Base-by-base conservation (phyloP, 1,284 basidiomycete species). In the Fereydounia khargensis region DNA sequence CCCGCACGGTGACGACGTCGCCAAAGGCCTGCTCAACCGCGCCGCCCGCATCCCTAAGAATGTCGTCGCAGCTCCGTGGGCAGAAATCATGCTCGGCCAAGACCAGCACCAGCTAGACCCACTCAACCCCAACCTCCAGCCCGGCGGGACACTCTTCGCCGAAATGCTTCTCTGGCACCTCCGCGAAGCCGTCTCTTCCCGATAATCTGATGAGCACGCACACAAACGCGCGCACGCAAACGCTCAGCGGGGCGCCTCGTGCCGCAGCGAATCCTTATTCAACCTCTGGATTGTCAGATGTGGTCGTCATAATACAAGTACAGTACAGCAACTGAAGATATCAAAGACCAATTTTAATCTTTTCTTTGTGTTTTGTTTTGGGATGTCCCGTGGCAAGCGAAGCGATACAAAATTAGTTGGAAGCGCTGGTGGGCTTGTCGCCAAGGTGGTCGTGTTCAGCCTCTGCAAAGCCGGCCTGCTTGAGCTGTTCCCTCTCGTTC, bases 41-140 rank as follows among this genome's bases (percentile, higher is more conserved):
- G 39, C 46, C 3, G 54, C 62, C 6, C 32, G 63, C 5, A 39
- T 68, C 40, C 58, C 65, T 0, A 21, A 20, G 0, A 43, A 50
- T 10, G 59, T 68, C 0, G 47, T 48, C 1, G 52, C 42, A 3
- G 14, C 52, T 7, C 39, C 36, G 32, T 56, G 55, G 20, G 58
- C 58, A n/a, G 49, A 66, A 19, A 40, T 73, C 16, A 20, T 67
- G 14, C 47, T 73, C 35, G 70, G 70, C 10, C 64, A 67, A 41
- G 58, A 65, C 23, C 40, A 53, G 24, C 39, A 51, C n/a, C 47
- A 54, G 23, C 36, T 56, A 23, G 50, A 53, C 28, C 54, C 55
- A 7, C 32, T 68, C 0, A 50, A 35, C 2, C 62, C 57, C 0
- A 48, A 49, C 25, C 39, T 65, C 28, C 37, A 48, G 20, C 62